Evolutionary conservation across 73 alveolate genomes (phyloP).

Genomic region (Paramecium caudatum): DNA sequence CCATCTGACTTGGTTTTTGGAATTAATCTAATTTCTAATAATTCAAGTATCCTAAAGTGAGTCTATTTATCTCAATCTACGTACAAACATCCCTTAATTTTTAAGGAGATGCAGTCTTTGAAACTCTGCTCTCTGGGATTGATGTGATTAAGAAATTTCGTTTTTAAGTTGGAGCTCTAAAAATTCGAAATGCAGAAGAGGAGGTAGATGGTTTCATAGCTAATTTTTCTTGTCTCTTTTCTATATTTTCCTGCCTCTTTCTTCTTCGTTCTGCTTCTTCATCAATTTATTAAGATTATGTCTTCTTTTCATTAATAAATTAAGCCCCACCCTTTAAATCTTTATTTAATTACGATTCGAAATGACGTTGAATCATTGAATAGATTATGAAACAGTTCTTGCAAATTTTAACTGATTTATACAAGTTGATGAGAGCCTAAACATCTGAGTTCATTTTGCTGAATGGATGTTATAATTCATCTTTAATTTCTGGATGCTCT

Average conservation of each 20-base stretch:
- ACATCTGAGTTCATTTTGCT: constrained; percentile 32
- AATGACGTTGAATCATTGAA: constrained; percentile 42
- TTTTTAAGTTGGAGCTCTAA: constrained; percentile 1
- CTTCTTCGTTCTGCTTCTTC: constrained; percentile 29
- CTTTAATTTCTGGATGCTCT: constrained; percentile 23
- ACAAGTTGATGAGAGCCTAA: constrained; percentile 25
- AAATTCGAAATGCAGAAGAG: neutral
- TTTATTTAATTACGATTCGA: constrained; percentile 18
- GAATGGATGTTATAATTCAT: constrained; percentile 37
- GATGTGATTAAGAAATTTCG: constrained; percentile 46
- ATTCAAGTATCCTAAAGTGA: constrained; percentile 49
- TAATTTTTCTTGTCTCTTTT: neutral
- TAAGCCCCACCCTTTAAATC: constrained; percentile 38
- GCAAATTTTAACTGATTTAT: constrained; percentile 63
- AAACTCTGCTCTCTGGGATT: constrained; percentile 6
- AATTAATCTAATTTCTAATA: constrained; percentile 54
- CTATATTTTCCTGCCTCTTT: neutral
- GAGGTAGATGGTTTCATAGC: constrained; percentile 2
- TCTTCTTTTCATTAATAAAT: constrained; percentile 57
- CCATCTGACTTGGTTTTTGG: neutral
- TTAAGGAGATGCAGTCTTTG: constrained; percentile 60
- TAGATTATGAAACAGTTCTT: constrained; percentile 46
- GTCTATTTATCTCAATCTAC: constrained; percentile 61
- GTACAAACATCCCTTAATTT: constrained; percentile 27
- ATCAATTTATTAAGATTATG: neutral